Evolutionary conservation across 768 basidiomycete genomes (phyloP).

Genomic region (Termitomyces sp.): DNA sequence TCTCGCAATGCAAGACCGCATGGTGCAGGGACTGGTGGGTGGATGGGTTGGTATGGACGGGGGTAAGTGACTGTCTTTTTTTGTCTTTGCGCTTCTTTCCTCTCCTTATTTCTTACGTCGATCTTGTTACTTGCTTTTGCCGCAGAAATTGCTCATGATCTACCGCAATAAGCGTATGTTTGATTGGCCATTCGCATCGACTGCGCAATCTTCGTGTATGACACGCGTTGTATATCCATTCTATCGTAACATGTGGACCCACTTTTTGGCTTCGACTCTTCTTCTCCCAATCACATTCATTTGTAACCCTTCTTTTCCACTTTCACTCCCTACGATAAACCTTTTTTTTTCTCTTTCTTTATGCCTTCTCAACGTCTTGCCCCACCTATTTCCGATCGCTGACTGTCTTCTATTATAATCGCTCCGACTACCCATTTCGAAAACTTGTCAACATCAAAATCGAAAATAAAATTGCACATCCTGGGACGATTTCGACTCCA

Average conservation of each 20-base stretch:
- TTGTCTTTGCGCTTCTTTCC: neutral
- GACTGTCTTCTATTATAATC: slow-evolving; percentile 6
- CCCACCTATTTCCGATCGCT: slow-evolving; percentile 3
- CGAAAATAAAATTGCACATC: too few relatives aligned
- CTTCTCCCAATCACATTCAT: neutral
- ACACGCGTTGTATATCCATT: neutral
- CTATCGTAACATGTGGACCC: neutral
- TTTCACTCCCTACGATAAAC: neutral
- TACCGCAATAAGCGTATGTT: neutral
- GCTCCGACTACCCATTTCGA: neutral
- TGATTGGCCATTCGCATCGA: neutral
- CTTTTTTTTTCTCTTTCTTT: slow-evolving; percentile 5
- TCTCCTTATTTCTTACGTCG: neutral
- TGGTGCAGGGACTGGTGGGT: slow-evolving; percentile 78
- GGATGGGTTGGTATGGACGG: slow-evolving; percentile 35
- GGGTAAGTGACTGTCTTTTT: slow-evolving; percentile 13
- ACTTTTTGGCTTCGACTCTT: neutral
- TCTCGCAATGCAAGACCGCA: slow-evolving; percentile 78
- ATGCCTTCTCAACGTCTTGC: slow-evolving; percentile 1
- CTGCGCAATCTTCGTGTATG: neutral
- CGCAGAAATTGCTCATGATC: neutral
- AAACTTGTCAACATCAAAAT: neutral
- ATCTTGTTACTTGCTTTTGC: neutral
- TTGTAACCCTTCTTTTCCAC: neutral
- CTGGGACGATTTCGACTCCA: too few relatives aligned